Base-by-base conservation (phyloP, 371 early-diverging fungal species). In the Saksenaea oblongispora region DNA sequence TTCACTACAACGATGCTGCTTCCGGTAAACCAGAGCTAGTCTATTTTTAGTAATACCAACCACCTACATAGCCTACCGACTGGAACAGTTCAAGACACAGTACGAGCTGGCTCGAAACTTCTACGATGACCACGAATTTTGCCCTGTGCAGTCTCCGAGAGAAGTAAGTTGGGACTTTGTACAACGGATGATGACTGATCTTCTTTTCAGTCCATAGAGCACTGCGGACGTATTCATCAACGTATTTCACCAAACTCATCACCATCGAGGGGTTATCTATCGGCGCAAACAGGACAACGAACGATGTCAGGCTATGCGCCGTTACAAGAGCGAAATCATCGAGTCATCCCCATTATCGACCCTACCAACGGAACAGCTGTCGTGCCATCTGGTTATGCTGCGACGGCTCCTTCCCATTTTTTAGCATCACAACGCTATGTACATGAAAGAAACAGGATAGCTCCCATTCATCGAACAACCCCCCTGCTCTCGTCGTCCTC, bases 91-190 rank as follows among this genome's bases (percentile, higher is more conserved):
- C 36, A 67, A 66, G 61, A 74, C 78, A 17, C 74, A 78, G 62
- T 65, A 70, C 37, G 80, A 80, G 57, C 72, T 80, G 14, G 80
- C 80, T 58, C 64, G 78, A 56, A 80, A 80, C 56, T 80, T 80
- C 51, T 80, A 80, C 51, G 80, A 80, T 64, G 80, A 80, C 58
- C 59, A 61, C 53, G 80, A 80, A 35, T 80, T 80, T 51, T 80
- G 80, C 56, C 80, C 80, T 35, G 64, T 80, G 10, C 67, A 66
- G 31, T 62, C 66, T 7, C 51, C 51, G 13, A 63, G 65, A 24
- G 71, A 75, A 39, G 70, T 70, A 69, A 53, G 57, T 34, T 31
- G 2, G 5, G n/a, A 5, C 3, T 17, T 47, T 47, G 7, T 31
- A 31, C 31, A 31, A 31, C 31, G 31, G 31, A 31, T 31, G 31